Percentiles rank a stretch among this genome's conserved stretches.
Evolutionary conservation across 805 yeast species (phyloP).

Genomic region (Starmerella vaccinii): DNA sequence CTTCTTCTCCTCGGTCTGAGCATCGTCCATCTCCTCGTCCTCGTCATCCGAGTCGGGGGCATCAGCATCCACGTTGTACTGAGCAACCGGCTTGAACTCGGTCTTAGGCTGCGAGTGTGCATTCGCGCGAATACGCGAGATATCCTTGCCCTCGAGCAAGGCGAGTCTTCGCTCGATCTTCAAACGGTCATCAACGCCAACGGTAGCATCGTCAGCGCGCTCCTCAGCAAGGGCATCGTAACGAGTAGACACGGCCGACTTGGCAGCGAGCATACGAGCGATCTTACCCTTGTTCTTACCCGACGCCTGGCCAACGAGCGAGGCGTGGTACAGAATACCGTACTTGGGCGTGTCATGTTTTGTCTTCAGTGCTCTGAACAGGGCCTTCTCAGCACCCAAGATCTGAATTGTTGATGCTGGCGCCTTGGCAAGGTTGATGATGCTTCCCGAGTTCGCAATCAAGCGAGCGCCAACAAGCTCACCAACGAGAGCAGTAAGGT

Average conservation of each 20-base stretch:
- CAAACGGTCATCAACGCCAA: slow-evolving; percentile 82
- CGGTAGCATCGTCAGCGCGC: slow-evolving; percentile 87
- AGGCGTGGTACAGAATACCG: slow-evolving; percentile 93
- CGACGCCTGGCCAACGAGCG: slow-evolving; percentile 93
- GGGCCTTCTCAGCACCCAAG: slow-evolving; percentile 97
- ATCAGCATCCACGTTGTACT: slow-evolving; percentile 94
- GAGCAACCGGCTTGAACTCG: slow-evolving; percentile 71
- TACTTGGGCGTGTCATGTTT: slow-evolving; percentile 98
- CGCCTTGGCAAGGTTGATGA: slow-evolving; percentile 89
- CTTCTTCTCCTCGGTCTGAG: slow-evolving; percentile 21
- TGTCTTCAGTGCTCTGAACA: slow-evolving; percentile 96
- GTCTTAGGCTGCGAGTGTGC: slow-evolving; percentile 72
- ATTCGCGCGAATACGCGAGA: slow-evolving; percentile 68
- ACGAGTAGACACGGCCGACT: slow-evolving; percentile 93
- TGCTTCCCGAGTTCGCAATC: slow-evolving; percentile 93
- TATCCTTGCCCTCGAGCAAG: slow-evolving; percentile 90
- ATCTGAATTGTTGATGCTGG: slow-evolving; percentile 98
- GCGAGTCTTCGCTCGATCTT: slow-evolving; percentile 92
- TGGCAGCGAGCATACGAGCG: slow-evolving; percentile 97
- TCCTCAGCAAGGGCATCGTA: slow-evolving; percentile 96
- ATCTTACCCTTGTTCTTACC: slow-evolving; percentile 98
- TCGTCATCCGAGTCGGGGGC: slow-evolving; percentile 46
- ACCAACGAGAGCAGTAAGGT: slow-evolving; percentile 88
- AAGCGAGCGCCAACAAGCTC: slow-evolving; percentile 97
- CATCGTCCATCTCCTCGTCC: slow-evolving; percentile 26